A percentile compares a stretch with the other conserved stretches of the same genome.
Evolutionary conservation across 1,139 yeast species (phyloP).

Genomic region (Magnusiomyces ingens): DNA sequence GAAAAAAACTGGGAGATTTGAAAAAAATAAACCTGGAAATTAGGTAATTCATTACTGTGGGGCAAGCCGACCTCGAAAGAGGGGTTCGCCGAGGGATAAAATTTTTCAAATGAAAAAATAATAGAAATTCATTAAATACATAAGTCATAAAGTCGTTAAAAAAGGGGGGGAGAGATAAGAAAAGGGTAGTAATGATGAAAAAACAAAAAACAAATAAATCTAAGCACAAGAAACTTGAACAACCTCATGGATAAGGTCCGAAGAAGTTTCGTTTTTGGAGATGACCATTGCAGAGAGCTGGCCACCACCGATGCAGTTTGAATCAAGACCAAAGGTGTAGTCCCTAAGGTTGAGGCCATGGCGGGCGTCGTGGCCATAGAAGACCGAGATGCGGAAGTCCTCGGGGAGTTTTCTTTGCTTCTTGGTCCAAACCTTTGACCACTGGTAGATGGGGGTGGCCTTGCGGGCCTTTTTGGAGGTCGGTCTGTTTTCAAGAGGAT

Average conservation of each 20-base stretch:
- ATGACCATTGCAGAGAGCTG: slow-evolving; percentile 59
- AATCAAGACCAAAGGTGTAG: slow-evolving; percentile 72
- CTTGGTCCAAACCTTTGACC: slow-evolving; percentile 60
- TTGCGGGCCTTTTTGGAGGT: slow-evolving; percentile 48
- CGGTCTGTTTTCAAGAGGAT: slow-evolving; percentile 40
- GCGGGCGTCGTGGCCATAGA: slow-evolving; percentile 86
- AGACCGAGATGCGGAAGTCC: slow-evolving; percentile 44
- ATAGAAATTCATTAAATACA: no score
- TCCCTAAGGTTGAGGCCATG: slow-evolving; percentile 61
- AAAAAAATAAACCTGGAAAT: no score
- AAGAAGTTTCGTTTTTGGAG: slow-evolving; percentile 23
- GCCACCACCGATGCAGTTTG: slow-evolving; percentile 76
- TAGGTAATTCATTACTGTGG: no score
- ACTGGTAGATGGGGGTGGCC: slow-evolving; percentile 44
- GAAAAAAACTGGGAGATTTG: no score
- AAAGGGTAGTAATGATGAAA: background rate
- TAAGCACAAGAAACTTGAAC: slow-evolving; percentile 29
- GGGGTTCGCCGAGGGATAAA: no score
- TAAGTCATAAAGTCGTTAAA: no score
- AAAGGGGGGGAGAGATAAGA: background rate
- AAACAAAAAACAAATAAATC: background rate
- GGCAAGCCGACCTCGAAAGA: no score
- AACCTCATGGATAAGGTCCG: slow-evolving; percentile 28
- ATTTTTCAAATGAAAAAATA: no score
- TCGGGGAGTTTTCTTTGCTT: slow-evolving; percentile 36